These are phyloP conservation scores for Rhodamnia argentea DNA, from an alignment of 345 rosid genomes.

Conservation along the genomic window DNA sequence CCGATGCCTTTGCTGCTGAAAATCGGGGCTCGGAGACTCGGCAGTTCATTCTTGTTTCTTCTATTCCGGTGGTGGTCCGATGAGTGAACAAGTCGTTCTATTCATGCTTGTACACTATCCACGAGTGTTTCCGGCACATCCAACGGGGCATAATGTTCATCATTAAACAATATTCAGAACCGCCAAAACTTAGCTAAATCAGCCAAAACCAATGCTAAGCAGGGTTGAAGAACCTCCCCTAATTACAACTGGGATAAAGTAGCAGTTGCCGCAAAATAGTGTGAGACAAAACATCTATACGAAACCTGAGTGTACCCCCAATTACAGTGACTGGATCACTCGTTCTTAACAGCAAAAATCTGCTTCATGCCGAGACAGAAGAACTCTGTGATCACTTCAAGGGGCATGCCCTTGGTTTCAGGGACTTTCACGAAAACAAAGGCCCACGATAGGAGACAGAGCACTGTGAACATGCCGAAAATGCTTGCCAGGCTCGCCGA, in stretches of 20 bases:
- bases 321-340: slow-evolving; percentile 13
- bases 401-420: slow-evolving; percentile 98
- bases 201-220: background rate
- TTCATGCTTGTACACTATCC: background rate
- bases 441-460: slow-evolving; percentile 56
- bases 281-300: background rate
- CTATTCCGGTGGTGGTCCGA: background rate
- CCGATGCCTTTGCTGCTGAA: background rate
- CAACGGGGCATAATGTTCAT: background rate
- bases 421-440: slow-evolving; percentile 80
- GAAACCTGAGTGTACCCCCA: background rate
- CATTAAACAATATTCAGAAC: background rate
- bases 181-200: background rate
- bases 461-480: slow-evolving; percentile 65
- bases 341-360: slow-evolving; percentile 36
- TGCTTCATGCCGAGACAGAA: slow-evolving; percentile 77
- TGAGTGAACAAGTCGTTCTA: background rate
- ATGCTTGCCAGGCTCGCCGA: slow-evolving; percentile 74
- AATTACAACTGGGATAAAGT: background rate
- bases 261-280: background rate
- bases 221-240: background rate
- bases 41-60: background rate
- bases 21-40: background rate
- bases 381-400: slow-evolving; percentile 91
- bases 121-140: background rate